These are phyloP conservation scores for Pestalotiopsis sp. DNA, from an alignment of 2,329 filamentous ascomycete species.

Conservation along the genomic window DNA sequence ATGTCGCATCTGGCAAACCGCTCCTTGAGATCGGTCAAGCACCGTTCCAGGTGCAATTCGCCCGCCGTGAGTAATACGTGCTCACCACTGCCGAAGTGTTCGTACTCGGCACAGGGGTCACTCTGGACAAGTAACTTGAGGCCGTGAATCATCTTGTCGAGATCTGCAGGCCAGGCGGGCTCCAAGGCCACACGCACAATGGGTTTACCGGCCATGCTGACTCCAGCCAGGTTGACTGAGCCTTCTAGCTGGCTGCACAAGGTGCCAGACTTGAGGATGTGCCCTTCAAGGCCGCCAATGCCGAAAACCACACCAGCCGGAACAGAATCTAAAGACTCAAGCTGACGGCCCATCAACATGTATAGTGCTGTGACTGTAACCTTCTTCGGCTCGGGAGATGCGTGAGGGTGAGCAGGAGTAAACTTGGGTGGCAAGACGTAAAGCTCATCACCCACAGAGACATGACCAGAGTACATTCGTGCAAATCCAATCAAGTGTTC, in stretches of 20 bases:
- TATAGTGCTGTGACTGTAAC: conserved; percentile 88
- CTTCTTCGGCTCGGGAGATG: conserved; percentile 74
- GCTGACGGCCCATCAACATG: conserved; percentile 89
- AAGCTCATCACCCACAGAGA: conserved; percentile 86
- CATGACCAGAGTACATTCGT: conserved; percentile 85
- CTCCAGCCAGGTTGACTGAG: conserved; percentile 86
- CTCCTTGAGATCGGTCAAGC: conserved; percentile 89
- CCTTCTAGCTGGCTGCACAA: conserved; percentile 87
- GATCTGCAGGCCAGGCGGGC: conserved; percentile 83
- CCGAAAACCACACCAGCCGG: conserved; percentile 95
- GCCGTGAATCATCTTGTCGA: conserved; percentile 93
- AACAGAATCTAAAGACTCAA: conserved; percentile 82
- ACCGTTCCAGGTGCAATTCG: conserved; percentile 91
- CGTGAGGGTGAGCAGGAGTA: conserved; percentile 76
- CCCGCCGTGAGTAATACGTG: conserved; percentile 94
- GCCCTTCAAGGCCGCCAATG: conserved; percentile 87
- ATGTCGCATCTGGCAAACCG: conserved; percentile 94
- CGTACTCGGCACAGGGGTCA: conserved; percentile 94
- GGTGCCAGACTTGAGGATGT: conserved; percentile 94
- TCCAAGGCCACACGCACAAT: conserved; percentile 97
- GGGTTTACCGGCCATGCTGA: conserved; percentile 78
- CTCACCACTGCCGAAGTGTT: conserved; percentile 89
- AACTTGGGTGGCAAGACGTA: conserved; percentile 95
- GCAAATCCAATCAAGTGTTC: conserved; percentile 96
- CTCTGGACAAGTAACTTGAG: conserved; percentile 88